Conservation (phyloP, 768 basidiomycete species). For the Lentinula guzmanii region DNA sequence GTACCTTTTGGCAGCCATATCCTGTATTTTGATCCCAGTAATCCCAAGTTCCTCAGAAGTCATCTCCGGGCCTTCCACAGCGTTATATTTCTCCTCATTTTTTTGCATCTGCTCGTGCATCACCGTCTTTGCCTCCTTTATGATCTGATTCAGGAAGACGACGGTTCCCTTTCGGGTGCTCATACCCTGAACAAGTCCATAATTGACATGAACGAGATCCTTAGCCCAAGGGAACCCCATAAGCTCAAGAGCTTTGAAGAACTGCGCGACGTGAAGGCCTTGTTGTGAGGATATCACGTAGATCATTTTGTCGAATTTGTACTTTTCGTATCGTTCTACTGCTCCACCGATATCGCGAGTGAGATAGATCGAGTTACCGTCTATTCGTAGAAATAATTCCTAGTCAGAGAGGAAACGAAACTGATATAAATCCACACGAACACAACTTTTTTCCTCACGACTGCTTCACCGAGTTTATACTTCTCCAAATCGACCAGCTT, state of each 20-base stretch:
- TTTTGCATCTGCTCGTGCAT: slow-evolving; percentile 39
- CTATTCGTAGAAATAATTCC: slow-evolving; percentile 13
- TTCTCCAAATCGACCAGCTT: slow-evolving; percentile 83
- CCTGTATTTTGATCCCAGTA: slow-evolving; percentile 51
- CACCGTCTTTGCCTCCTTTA: slow-evolving; percentile 44
- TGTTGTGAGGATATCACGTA: slow-evolving; percentile 29
- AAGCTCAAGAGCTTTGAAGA: slow-evolving; percentile 35
- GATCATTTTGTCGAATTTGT: slow-evolving; percentile 64
- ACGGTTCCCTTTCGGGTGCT: slow-evolving; percentile 64
- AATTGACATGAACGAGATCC: slow-evolving; percentile 62
- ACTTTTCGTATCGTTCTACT: slow-evolving; percentile 60
- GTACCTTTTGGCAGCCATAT: slow-evolving; percentile 8
- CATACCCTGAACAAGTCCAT: slow-evolving; percentile 51
- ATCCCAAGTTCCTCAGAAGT: slow-evolving; percentile 62
- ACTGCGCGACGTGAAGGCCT: slow-evolving; percentile 7
- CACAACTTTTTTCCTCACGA: slow-evolving; percentile 80
- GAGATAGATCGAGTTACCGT: slow-evolving; percentile 47
- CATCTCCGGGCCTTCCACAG: slow-evolving; percentile 60
- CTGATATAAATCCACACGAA: not conserved
- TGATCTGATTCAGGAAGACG: slow-evolving; percentile 69
- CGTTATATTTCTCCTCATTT: slow-evolving; percentile 64
- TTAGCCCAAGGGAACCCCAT: slow-evolving; percentile 64
- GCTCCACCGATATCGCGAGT: slow-evolving; percentile 75
- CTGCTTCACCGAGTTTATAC: slow-evolving; percentile 88
- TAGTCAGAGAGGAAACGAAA: not conserved